These are phyloP conservation scores for Alternaria panax DNA, from an alignment of 2,329 filamentous ascomycete genomes.

Conservation along the genomic window DNA sequence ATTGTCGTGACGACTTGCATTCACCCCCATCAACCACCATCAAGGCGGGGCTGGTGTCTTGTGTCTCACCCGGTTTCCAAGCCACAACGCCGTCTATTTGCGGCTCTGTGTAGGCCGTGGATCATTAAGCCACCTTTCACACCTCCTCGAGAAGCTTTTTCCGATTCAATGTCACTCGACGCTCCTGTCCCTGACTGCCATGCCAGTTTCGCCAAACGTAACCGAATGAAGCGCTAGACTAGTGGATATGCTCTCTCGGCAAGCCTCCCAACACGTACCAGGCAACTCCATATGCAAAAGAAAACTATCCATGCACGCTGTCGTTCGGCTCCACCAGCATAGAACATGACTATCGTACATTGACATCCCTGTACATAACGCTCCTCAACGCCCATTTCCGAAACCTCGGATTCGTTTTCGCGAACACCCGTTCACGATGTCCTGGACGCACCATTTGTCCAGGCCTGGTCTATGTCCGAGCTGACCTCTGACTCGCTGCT, in stretches of 20 bases:
- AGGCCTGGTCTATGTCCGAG: constrained; percentile 32
- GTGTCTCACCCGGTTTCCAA: not conserved
- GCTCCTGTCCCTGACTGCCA: constrained; percentile 9
- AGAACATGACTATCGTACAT: constrained; percentile 17
- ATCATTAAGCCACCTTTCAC: not conserved
- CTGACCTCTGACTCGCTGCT: constrained; percentile 47
- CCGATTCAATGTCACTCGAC: not conserved
- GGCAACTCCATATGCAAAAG: constrained; percentile 36
- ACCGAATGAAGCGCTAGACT: constrained; percentile 14
- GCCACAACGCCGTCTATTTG: constrained; percentile 3
- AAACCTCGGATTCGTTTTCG: constrained; percentile 9
- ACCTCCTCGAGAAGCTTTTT: not conserved
- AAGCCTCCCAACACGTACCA: constrained; percentile 16
- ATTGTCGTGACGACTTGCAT: constrained; percentile 22
- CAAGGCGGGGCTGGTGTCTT: not conserved
- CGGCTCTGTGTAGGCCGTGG: not conserved
- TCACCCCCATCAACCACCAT: not conserved
- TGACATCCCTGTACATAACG: constrained; percentile 13
- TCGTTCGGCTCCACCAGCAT: constrained; percentile 15
- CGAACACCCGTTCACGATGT: constrained; percentile 23
- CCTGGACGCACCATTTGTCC: constrained; percentile 25
- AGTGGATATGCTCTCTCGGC: constrained; percentile 12
- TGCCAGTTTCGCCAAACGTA: constrained; percentile 18
- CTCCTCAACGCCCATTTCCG: constrained; percentile 25
- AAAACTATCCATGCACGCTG: constrained; percentile 19